Evolutionary conservation across 2,329 filamentous ascomycete species (phyloP).

Genomic region (Colletotrichum scovillei): DNA sequence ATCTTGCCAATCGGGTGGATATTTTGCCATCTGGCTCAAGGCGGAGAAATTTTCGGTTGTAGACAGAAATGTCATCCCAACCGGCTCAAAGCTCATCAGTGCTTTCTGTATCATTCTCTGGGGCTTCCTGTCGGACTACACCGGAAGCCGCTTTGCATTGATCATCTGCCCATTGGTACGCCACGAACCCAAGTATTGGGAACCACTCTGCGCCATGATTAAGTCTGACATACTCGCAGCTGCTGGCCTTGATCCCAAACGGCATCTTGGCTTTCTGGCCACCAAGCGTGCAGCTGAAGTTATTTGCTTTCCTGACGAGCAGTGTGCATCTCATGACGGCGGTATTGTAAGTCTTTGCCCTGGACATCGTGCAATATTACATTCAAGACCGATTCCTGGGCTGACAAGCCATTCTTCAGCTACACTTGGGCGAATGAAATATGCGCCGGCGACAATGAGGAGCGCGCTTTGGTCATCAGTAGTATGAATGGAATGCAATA

Average conservation of each 20-base stretch:
- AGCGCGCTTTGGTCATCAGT: conserved; percentile 45
- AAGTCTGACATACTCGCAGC: not conserved
- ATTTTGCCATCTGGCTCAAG: conserved; percentile 42
- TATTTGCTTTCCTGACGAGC: conserved; percentile 23
- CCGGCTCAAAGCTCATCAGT: conserved; percentile 39
- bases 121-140: conserved; percentile 40
- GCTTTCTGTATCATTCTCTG: conserved; percentile 34
- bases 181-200: too few species aligned
- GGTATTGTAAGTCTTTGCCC: conserved; percentile 6
- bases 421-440: conserved; percentile 28
- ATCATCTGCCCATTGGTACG: conserved; percentile 12
- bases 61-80: conserved; percentile 40
- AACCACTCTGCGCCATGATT: too few species aligned
- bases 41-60: conserved; percentile 40
- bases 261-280: conserved; percentile 26
- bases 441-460: conserved; percentile 40
- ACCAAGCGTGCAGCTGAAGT: not conserved
- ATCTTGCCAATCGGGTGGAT: conserved; percentile 21
- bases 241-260: conserved; percentile 15
- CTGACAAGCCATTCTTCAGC: not conserved
- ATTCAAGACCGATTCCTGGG: not conserved
- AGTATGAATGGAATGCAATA: conserved; percentile 42
- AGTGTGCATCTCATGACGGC: conserved; percentile 28
- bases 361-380: too few species aligned
- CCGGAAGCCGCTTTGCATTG: conserved; percentile 13